Evolutionary conservation across 495 filamentous ascomycete genomes (phyloP).

Genomic region (Geoglossum glabrum): DNA sequence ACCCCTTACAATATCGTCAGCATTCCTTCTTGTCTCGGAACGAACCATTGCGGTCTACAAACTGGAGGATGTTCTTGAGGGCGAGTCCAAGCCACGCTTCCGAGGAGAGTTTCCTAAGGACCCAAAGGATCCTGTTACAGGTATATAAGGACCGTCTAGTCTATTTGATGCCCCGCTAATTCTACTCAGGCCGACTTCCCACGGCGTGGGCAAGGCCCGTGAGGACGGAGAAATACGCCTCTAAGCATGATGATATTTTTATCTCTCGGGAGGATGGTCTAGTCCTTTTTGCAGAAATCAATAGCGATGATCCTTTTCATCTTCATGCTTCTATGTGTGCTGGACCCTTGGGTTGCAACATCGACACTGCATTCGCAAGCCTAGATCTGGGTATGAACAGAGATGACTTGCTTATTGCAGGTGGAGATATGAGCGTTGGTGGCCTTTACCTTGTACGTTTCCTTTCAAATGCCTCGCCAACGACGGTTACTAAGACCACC

Average conservation of each 20-base stretch:
- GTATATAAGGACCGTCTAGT: background rate
- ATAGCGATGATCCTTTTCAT: constrained; percentile 25
- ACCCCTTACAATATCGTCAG: constrained; percentile 40
- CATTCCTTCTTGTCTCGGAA: constrained; percentile 43
- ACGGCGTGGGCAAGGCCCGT: constrained; percentile 53
- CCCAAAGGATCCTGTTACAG: background rate
- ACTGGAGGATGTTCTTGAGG: constrained; percentile 1
- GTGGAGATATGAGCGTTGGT: constrained; percentile 66
- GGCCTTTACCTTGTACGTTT: constrained; percentile 47
- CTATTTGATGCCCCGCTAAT: background rate
- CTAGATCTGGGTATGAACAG: constrained; percentile 26
- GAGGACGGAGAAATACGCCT: constrained; percentile 35
- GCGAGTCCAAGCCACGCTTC: background rate
- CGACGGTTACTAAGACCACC: background rate
- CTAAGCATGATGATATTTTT: constrained; percentile 48
- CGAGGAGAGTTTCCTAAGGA: background rate
- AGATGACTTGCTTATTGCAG: constrained; percentile 59
- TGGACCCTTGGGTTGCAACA: constrained; percentile 38
- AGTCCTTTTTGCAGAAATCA: constrained; percentile 45
- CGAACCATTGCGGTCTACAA: constrained; percentile 37
- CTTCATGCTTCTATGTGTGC: constrained; percentile 30
- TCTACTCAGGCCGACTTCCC: constrained; percentile 20
- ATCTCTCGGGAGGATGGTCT: constrained; percentile 65
- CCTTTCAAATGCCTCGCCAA: background rate
- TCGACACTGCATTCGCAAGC: constrained; percentile 46